Conservation (phyloP, 176 grass and related monocot species). For the Melocanna baccifera region DNA sequence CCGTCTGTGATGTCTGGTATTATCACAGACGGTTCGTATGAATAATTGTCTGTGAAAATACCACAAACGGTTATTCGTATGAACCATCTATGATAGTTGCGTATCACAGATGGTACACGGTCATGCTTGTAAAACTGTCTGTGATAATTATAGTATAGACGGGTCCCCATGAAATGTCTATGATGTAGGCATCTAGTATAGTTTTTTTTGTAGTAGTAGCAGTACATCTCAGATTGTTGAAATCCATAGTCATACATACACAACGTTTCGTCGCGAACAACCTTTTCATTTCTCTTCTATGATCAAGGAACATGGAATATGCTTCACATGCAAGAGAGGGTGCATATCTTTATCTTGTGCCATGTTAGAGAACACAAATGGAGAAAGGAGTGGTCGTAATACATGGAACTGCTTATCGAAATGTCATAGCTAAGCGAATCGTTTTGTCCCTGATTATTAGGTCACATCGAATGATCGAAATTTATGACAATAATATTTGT, state of each 20-base stretch:
- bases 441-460: neutral
- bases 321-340: constrained; percentile 11
- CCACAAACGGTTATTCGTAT: too few species aligned
- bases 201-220: too few species aligned
- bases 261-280: neutral
- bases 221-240: neutral
- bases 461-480: neutral
- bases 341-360: neutral
- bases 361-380: neutral
- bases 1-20: too few species aligned
- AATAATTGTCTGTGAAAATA: too few species aligned
- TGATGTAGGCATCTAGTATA: too few species aligned
- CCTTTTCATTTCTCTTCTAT: neutral
- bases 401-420: neutral
- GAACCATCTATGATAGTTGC: too few species aligned
- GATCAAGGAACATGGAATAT: constrained; percentile 4
- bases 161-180: too few species aligned
- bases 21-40: too few species aligned
- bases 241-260: neutral
- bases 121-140: too few species aligned
- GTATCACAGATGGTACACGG: too few species aligned
- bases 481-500: neutral
- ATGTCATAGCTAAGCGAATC: neutral
- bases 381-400: constrained; percentile 4
- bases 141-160: too few species aligned